A percentile compares a stretch with the other conserved stretches of the same genome.
phyloP scores from a whole-genome alignment of 169 alveolate species.

The Amoebophrya sp. region DNA sequence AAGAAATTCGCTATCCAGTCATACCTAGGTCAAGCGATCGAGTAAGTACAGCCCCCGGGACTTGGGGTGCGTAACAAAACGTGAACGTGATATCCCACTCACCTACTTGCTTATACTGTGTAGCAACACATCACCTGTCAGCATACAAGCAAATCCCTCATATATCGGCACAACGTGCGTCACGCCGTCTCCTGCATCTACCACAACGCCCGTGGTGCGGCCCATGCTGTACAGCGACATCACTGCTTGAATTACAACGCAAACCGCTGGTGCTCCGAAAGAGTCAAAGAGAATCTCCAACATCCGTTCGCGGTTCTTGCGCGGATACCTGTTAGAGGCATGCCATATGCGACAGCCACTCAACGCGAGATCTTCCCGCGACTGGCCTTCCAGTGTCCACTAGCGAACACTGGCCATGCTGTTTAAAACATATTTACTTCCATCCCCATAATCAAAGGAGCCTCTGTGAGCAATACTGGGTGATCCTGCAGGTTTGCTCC shows the following conservation, averaged over 20 bases:
- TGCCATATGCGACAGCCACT: too few relatives aligned
- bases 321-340: too few relatives aligned
- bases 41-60: not conserved
- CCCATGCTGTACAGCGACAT: slow-evolving; percentile 94
- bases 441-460: too few relatives aligned
- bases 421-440: too few relatives aligned
- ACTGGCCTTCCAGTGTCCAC: too few relatives aligned
- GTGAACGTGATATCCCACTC: not conserved
- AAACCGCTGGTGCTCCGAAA: slow-evolving; percentile 38
- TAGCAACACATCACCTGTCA: too few relatives aligned
- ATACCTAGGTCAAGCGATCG: not conserved
- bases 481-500: slow-evolving; percentile 5
- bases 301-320: slow-evolving; percentile 45
- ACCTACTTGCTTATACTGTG: too few relatives aligned
- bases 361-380: too few relatives aligned
- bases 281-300: slow-evolving; percentile 44
- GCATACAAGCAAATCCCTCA: slow-evolving; percentile 97
- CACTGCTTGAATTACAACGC: slow-evolving; percentile 69
- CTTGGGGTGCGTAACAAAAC: not conserved
- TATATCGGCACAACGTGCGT: slow-evolving; percentile 95
- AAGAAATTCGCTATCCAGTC: not conserved
- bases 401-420: too few relatives aligned
- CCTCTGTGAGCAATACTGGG: slow-evolving; percentile 50
- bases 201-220: slow-evolving; percentile 94
- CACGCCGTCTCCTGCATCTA: slow-evolving; percentile 98